Percentiles rank a stretch among this genome's conserved stretches.
Conservation (phyloP, 2,329 filamentous ascomycete species). For the Hypoxylon sp. region DNA sequence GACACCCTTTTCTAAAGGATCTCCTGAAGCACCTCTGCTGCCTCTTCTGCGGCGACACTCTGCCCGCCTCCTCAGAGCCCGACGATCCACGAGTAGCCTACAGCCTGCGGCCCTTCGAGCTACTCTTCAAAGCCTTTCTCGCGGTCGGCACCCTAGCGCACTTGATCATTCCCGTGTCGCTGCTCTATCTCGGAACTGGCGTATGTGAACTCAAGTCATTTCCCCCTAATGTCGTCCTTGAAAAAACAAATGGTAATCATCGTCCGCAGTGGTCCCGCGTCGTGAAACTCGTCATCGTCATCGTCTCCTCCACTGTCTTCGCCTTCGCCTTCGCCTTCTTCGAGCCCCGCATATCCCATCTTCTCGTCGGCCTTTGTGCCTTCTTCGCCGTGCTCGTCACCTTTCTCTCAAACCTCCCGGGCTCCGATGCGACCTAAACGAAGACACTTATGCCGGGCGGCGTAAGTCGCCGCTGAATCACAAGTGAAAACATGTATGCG, state of each 20-base stretch:
- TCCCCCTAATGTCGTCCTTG: background rate
- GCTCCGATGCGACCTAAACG: background rate
- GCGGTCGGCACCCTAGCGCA: conserved; percentile 14
- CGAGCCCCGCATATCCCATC: conserved; percentile 27
- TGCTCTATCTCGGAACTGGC: conserved; percentile 16
- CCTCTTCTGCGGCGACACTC: conserved; percentile 11
- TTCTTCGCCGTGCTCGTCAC: conserved; percentile 39
- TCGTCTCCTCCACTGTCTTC: conserved; percentile 29
- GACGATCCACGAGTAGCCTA: conserved; percentile 26
- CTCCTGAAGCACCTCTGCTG: conserved; percentile 18
- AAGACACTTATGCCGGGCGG: too few species aligned
- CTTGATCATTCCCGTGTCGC: conserved; percentile 31
- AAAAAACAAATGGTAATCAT: background rate
- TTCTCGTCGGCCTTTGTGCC: conserved; percentile 36
- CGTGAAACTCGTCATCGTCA: conserved; percentile 23
- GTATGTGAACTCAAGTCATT: background rate
- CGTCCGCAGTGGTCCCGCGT: conserved; percentile 16
- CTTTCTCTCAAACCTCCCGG: conserved; percentile 30
- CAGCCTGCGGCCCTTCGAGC: conserved; percentile 17
- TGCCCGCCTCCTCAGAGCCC: background rate
- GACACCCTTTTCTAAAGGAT: conserved; percentile 17
- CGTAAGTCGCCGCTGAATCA: too few species aligned
- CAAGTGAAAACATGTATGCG: background rate
- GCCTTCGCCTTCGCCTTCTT: conserved; percentile 20
- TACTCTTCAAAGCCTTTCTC: conserved; percentile 14